Evolutionary conservation across 176 grass and related monocot genomes (phyloP).

Genomic region (sorghum (Sorghum bicolor)): DNA sequence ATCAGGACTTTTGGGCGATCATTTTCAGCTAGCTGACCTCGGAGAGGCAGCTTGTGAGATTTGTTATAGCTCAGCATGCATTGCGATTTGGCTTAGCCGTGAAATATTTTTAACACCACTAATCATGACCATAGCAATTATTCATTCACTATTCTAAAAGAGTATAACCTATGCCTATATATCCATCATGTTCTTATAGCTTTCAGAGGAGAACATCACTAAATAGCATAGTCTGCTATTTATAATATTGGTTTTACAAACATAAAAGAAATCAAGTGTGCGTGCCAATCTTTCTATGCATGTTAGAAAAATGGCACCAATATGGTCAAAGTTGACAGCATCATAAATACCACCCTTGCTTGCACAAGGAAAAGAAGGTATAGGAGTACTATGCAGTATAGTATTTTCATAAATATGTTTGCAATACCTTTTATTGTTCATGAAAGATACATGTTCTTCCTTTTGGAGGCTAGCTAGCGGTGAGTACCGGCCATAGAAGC

Average conservation of each 20-base stretch:
- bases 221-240: background rate
- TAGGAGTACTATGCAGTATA: background rate
- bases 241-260: background rate
- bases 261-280: background rate
- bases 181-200: background rate
- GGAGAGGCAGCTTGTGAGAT: too few relatives aligned
- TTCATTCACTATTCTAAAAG: background rate
- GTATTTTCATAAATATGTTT: constrained; percentile 36
- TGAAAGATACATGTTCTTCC: constrained; percentile 19
- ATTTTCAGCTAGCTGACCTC: background rate
- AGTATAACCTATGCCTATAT: background rate
- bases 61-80: too few relatives aligned
- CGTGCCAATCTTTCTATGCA: background rate
- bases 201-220: background rate
- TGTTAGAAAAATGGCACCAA: background rate
- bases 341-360: constrained; percentile 16
- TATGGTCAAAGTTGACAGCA: background rate
- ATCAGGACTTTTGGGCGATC: background rate
- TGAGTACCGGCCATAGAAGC: background rate
- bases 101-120: too few relatives aligned
- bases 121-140: too few relatives aligned
- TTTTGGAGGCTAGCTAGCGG: constrained; percentile 38
- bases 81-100: too few relatives aligned
- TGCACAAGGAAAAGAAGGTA: constrained; percentile 9
- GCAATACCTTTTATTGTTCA: constrained; percentile 28